Evolutionary conservation across 78 protist species (phyloP), one percentile per base, ranked within the genome.

Genomic region (Tieghemostelium lacteum): DNA sequence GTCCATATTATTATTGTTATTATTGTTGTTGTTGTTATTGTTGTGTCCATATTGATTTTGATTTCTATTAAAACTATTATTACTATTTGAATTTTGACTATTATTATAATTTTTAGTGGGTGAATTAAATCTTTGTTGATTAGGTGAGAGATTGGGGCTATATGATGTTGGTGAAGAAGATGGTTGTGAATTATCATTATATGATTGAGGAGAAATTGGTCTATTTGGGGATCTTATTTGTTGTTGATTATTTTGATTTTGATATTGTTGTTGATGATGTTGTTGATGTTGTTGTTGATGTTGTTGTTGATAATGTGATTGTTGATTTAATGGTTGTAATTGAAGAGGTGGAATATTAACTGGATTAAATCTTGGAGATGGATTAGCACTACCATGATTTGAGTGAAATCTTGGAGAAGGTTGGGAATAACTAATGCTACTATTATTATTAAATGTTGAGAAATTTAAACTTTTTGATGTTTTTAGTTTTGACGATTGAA

Each of bases 221-320:
- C n/a, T n/a, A n/a, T n/a, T n/a, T n/a, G n/a, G n/a, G n/a, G n/a
- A n/a, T n/a, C n/a, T n/a, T n/a, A n/a, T n/a, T n/a, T n/a, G n/a
- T n/a, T n/a, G n/a, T n/a, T n/a, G 4, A n/a, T 12, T 5, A 64
- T 29, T 31, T 33, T 26, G 28, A 58, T 14, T 16, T 33, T 73
- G 80, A 36, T 54, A 66, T 64, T n/a, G 70, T 24, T 62, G 73
- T 73, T 28, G 74, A 64, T 28, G 64, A 10, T 34, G 87, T 40
- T 2, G 74, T n/a, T 34, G 54, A 34, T 3, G 60, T 24, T 26
- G 22, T 40, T 40, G 57, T 26, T 26, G 74, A 67, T 14, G 54
- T 36, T 42, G 74, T 34, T 10, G 52, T 45, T 40, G 26, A 67
- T 67, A 40, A 34, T 52, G 74, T 3, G 74, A 67, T 26, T 60